A percentile compares a stretch with the other conserved stretches of the same genome.
Evolutionary conservation across 2,329 filamentous ascomycete species (phyloP).

Genomic region (Ceratocystis papillata): DNA sequence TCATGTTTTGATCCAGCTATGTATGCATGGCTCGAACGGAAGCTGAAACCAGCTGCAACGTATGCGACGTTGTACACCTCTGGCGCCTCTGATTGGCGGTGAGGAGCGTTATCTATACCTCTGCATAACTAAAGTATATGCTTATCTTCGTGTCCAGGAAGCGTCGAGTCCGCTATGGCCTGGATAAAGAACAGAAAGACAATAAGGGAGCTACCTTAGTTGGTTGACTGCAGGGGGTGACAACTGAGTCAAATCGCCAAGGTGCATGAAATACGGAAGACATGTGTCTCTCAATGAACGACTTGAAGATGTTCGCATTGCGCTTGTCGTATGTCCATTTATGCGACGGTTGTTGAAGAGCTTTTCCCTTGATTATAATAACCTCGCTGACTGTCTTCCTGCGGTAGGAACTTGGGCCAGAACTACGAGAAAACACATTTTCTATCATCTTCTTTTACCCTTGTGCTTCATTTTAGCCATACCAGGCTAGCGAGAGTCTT

Average conservation of each 20-base stretch:
- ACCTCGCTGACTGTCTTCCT: neutral
- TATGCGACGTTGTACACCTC: neutral
- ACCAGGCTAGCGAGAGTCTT: neutral
- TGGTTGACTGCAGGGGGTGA: neutral
- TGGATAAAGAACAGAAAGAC: neutral
- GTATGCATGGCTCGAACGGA: neutral
- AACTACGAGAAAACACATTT: neutral
- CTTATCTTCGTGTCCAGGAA: neutral
- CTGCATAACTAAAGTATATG: neutral
- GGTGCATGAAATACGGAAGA: slow-evolving; percentile 1
- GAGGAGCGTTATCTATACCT: slow-evolving; percentile 2
- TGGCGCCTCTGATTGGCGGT: neutral
- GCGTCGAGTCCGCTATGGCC: neutral
- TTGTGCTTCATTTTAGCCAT: neutral
- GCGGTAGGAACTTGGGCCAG: neutral
- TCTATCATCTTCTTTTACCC: neutral
- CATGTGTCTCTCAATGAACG: neutral
- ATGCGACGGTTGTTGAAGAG: too few species aligned
- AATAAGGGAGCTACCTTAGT: neutral
- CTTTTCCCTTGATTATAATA: neutral
- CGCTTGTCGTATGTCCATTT: neutral
- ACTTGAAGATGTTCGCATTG: neutral
- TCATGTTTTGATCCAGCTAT: neutral
- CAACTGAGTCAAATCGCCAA: neutral
- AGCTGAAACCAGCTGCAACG: slow-evolving; percentile 8